Base-by-base conservation (phyloP, 169 alveolate genomes). In the Plasmodium coatneyi region DNA sequence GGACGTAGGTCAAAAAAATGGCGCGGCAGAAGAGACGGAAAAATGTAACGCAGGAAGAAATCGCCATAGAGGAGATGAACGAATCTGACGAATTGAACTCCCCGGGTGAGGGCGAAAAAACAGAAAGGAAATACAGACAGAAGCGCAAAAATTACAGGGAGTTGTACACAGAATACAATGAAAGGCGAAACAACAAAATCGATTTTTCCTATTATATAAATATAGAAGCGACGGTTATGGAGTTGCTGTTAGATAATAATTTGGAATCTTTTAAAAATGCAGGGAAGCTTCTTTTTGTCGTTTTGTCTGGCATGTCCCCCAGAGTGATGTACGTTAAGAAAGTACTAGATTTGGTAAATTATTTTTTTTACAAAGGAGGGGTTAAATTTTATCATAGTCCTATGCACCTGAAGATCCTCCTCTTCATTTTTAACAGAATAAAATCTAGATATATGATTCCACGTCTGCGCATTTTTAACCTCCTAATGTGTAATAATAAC, bases 321-420 rank as follows among this genome's bases (percentile, higher is more conserved):
- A 60, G 25, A 34, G 22, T 66, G 25, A 2, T 87, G n/a, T 87
- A 87, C 80, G 12, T 87, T 3, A 78, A 87, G 46, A 87, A 89
- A 78, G 54, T 87, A 25, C 22, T 87, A 87, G 78, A 78, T n/a
- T 87, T 87, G 39, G 52, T 87, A 36, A 19, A 87, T 41, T 87
- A 54, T 36, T 87, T 87, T 78, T 87, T 87, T 87, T 79, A 54
- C 30, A 87, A 87, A 36, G 93, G 93, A 52, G 93, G 93, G 4
- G 54, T 56, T 2, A 49, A 56, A 76, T 87, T 87, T 87, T 87
- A 87, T 78, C 93, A 87, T 70, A 87, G 93, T 34, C 19, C 54
- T 30, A 36, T 87, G n/a, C 87, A 87, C 80, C 41, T 87, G 36
- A 60, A 60, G 2, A 39, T 87, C 5, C 30, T 78, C 10, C 9